A percentile compares a stretch with the other conserved stretches of the same genome.
phyloP scores from a whole-genome alignment of 345 rosid species.

The Iberis pinnata region DNA sequence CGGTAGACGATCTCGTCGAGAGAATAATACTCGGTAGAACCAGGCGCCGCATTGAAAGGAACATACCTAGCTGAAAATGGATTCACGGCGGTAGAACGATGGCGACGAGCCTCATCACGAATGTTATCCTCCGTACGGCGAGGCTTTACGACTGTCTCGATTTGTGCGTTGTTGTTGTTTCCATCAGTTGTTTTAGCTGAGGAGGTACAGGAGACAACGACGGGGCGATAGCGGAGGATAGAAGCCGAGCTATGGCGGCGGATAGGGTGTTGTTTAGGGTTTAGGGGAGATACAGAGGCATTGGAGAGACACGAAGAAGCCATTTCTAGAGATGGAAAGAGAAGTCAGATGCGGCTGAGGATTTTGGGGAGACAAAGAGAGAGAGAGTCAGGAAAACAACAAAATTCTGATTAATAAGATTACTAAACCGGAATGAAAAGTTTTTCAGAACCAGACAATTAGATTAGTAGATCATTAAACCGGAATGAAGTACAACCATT shows the following conservation, averaged over 20 bases:
- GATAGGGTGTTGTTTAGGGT: conserved; percentile 24
- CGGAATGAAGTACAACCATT: too few relatives aligned
- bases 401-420: background rate
- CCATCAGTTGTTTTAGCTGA: conserved; percentile 16
- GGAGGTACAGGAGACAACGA: conserved; percentile 37
- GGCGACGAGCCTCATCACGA: conserved; percentile 67
- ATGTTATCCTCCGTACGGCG: conserved; percentile 42
- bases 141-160: conserved; percentile 24
- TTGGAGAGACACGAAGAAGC: conserved; percentile 32
- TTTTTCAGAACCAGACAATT: conserved; percentile 1
- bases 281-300: conserved; percentile 31
- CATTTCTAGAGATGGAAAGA: conserved; percentile 23
- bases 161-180: conserved; percentile 17
- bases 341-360: conserved; percentile 32
- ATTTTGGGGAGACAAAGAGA: conserved; percentile 10
- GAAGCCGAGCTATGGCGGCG: conserved; percentile 21
- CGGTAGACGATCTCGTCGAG: conserved; percentile 88
- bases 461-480: too few relatives aligned
- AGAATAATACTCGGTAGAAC: conserved; percentile 56
- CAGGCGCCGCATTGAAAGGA: conserved; percentile 54
- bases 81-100: conserved; percentile 32
- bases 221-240: conserved; percentile 17
- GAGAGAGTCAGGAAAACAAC: background rate
- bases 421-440: conserved; percentile 23
- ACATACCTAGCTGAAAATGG: conserved; percentile 69